Base-by-base conservation (phyloP, 352 stramenopile genomes). In the Globisporangium orthogonon region DNA sequence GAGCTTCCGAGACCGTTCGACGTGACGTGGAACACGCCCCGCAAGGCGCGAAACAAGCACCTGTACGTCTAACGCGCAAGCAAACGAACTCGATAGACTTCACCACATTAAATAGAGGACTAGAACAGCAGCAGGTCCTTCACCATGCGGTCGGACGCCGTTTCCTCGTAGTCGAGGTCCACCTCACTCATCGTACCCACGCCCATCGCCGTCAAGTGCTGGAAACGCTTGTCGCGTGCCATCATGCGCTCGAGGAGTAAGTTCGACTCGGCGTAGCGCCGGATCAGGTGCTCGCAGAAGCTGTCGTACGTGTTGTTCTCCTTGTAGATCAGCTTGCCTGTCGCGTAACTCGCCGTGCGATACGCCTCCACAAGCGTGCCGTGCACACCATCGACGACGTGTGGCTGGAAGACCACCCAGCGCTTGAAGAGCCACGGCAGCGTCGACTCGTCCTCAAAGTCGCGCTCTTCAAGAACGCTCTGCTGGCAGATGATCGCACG, bases 271-370 rank as follows among this genome's bases (percentile, higher is more conserved):
- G 84, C 81, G 54, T 94, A 94, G 40, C 84, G 79, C 52, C 84
- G 79, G 67, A 94, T 94, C 52, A 94, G 57, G 67, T 94, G 84
- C 64, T 94, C 84, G 63, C 84, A 94, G 60, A 94, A 94, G 63
- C 82, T 91, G 67, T 94, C 84, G 73, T 94, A 94, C 64, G 79
- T 89, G 62, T 91, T 91, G 72, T 91, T 83, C 48, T 91, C 84
- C 67, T 91, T 91, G 78, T 94, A 94, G 63, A 94, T 90, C 58
- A 86, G 79, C 23, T 80, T 63, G 2, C 84, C 84, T 0, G 84
- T 91, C 9, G 84, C 84, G 60, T 94, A 94, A 66, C 81, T 91
- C 46, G 84, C 84, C 13, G 81, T 91, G 57, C 84, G 84, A 41
- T 87, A 94, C 31, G 84, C 83, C 58, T 94, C 84, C 33, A 94